Evolutionary conservation across 176 grass and related monocot genomes (phyloP), one percentile per base, ranked within the genome.

Genomic region (Puya raimondii): DNA sequence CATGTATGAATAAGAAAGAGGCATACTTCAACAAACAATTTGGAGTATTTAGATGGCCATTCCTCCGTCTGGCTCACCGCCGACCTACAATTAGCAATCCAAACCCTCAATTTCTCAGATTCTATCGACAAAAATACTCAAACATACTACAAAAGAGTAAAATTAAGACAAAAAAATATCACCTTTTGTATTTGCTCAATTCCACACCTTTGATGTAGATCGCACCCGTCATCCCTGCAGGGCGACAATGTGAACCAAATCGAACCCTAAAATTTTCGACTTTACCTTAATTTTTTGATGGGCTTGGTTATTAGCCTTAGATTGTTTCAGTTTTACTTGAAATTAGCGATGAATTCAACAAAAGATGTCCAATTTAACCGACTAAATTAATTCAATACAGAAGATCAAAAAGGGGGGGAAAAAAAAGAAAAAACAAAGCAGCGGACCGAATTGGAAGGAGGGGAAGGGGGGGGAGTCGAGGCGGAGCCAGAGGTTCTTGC

Each of bases 31-130:
- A 92, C 77, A 20, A 97, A 92, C 57, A 97, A 75, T 68, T 97
- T 97, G 52, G 86, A 97, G 80, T 90, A 90, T 68, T 97, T 97
- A 48, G 86, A 97, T 49, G 93, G 93, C 89, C 93, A 97, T 26
- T 97, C 93, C 2, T 97, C 88, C 26, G 79, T 80, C n/a, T 82
- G 72, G 63, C 58, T 80, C 65, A 90, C 89, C 64, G 80, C 79
- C 2, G 89, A 90, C 67, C 93, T 97, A 83, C 63, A 83, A 56
- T 14, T 12, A 49, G 3, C 27, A 2, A 22, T 48, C 33, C 33
- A 7, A 42, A 6, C 33, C 33, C 33, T 7, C 33, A 42, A 42
- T 42, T 42, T 42, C 33, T 42, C 33, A 42, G 6, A 42, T 7
- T 42, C 33, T 10, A 76, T 13, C 10, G 7, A 14, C 18, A 59